Evolutionary conservation across 208 protist species (phyloP).

Genomic region (Acanthamoeba triangularis): DNA sequence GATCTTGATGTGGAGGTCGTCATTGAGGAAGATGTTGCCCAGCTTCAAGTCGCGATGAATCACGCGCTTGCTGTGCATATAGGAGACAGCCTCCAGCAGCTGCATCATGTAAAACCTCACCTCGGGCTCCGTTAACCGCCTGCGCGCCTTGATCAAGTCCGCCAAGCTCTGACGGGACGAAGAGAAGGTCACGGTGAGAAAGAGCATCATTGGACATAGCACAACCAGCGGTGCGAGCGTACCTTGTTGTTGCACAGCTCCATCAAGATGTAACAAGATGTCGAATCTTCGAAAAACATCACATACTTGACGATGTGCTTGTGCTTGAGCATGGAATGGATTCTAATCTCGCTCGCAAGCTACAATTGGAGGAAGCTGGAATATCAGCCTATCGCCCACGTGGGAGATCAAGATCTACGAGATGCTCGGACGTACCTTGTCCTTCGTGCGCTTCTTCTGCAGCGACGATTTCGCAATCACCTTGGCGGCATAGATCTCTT

Average conservation of each 20-base stretch:
- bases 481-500: slow-evolving; percentile 96
- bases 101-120: slow-evolving; percentile 97
- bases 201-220: background rate
- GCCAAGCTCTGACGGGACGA: slow-evolving; percentile 94
- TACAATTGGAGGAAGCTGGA: background rate
- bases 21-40: slow-evolving; percentile 96
- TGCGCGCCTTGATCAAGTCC: slow-evolving; percentile 96
- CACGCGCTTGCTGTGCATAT: slow-evolving; percentile 96
- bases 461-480: slow-evolving; percentile 95
- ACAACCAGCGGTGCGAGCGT: background rate
- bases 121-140: slow-evolving; percentile 95
- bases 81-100: slow-evolving; percentile 95
- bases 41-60: slow-evolving; percentile 99
- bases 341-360: slow-evolving; percentile 98
- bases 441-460: slow-evolving; percentile 95
- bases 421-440: slow-evolving; percentile 92
- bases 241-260: slow-evolving; percentile 96
- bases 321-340: slow-evolving; percentile 97
- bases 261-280: slow-evolving; percentile 99
- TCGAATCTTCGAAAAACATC: slow-evolving; percentile 97
- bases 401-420: background rate
- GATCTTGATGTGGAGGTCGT: slow-evolving; percentile 93
- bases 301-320: slow-evolving; percentile 98
- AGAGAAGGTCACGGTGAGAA: background rate
- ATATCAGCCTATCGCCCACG: background rate